These are phyloP conservation scores for Trichoderma cornu-damae DNA, from an alignment of 2,329 filamentous ascomycete species.

Conservation along the genomic window DNA sequence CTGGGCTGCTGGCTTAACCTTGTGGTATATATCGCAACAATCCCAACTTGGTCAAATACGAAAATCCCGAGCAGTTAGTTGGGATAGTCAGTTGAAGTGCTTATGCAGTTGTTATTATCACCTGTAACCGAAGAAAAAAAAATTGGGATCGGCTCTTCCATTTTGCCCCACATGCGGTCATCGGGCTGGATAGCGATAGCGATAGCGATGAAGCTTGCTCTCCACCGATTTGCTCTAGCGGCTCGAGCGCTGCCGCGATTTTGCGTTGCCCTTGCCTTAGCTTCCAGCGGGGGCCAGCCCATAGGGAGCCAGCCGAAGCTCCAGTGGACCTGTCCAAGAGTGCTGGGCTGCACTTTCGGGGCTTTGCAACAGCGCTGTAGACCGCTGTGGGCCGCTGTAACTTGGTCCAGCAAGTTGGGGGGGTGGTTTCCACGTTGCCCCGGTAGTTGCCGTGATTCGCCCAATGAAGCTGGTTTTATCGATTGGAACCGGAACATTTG, in stretches of 20 bases:
- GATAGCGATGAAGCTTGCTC: background rate
- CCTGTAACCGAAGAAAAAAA: background rate
- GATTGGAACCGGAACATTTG: constrained; percentile 7
- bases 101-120: background rate
- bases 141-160: background rate
- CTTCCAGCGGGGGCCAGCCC: background rate
- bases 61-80: too few relatives aligned
- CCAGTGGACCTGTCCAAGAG: constrained; percentile 14
- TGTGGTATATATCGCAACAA: background rate
- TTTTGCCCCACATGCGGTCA: constrained; percentile 11
- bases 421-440: constrained; percentile 24
- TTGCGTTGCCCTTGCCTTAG: background rate
- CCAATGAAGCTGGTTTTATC: constrained; percentile 18
- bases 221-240: background rate
- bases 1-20: background rate
- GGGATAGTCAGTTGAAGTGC: too few relatives aligned
- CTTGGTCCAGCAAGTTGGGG: constrained; percentile 5
- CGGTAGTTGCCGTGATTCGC: constrained; percentile 25
- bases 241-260: background rate
- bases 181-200: too few relatives aligned
- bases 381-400: constrained; percentile 8
- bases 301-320: constrained; percentile 7
- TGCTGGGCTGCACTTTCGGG: background rate
- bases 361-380: constrained; percentile 5
- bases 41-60: background rate